Evolutionary conservation across 1,284 basidiomycete genomes (phyloP).

Genomic region (Leucoagaricus sp.): DNA sequence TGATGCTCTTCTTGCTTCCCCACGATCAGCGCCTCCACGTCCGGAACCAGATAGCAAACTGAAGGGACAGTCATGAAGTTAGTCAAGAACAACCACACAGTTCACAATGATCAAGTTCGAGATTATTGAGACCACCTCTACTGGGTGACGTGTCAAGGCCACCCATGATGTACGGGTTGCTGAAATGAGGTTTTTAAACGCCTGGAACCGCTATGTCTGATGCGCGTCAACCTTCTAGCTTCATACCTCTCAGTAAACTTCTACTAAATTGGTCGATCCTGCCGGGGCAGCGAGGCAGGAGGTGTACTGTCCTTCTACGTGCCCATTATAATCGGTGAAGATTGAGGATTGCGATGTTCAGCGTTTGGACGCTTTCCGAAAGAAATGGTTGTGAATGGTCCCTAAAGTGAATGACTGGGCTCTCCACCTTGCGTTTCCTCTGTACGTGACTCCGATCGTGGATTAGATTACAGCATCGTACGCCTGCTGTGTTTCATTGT

Average conservation of each 20-base stretch:
- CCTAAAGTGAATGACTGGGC: too few species aligned
- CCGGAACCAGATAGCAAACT: constrained; percentile 41
- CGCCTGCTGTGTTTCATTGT: too few species aligned
- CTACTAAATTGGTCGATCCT: constrained; percentile 78
- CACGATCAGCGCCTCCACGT: constrained; percentile 61
- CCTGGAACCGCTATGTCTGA: constrained; percentile 85
- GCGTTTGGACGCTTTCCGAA: too few species aligned
- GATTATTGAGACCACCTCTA: constrained; percentile 57
- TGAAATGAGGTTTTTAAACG: constrained; percentile 78
- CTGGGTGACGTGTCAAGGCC: constrained; percentile 57
- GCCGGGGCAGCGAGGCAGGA: constrained; percentile 78
- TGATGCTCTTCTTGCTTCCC: constrained; percentile 75
- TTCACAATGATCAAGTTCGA: constrained; percentile 79
- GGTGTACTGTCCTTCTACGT: constrained; percentile 91
- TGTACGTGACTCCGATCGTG: too few species aligned
- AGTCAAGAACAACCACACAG: constrained; percentile 78
- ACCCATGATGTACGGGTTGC: constrained; percentile 77
- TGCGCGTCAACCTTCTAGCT: constrained; percentile 51
- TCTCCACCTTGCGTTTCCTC: too few species aligned
- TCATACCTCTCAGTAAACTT: background rate
- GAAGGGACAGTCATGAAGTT: constrained; percentile 81
- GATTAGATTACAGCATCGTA: too few species aligned
- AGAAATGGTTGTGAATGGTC: too few species aligned
- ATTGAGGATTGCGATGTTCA: constrained; percentile 15
- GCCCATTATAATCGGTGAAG: constrained; percentile 55